Percentiles rank a stretch among this genome's conserved stretches.
Evolutionary conservation across 202 grass and related monocot genomes (phyloP).

Genomic region (Elaeis oleifera): DNA sequence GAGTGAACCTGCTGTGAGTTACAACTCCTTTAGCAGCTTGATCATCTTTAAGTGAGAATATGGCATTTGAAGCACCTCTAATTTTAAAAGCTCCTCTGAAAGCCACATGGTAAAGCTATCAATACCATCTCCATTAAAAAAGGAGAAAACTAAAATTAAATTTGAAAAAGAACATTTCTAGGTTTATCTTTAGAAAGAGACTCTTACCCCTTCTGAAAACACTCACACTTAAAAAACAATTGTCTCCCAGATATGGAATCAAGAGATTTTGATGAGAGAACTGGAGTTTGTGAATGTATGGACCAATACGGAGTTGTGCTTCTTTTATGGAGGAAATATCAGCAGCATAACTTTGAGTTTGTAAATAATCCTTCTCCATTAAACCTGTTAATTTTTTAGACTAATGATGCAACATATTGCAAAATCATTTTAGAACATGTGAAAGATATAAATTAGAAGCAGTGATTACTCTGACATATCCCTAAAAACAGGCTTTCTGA

Average conservation of each 20-base stretch:
- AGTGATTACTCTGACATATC: too few species aligned
- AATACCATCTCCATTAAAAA: too few species aligned
- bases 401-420: too few species aligned
- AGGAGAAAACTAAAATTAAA: too few species aligned
- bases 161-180: too few species aligned
- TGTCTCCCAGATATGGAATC: conserved; percentile 48
- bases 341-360: conserved; percentile 39
- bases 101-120: not conserved
- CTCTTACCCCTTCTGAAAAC: conserved; percentile 92
- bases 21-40: conserved; percentile 81
- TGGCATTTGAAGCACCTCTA: conserved; percentile 81
- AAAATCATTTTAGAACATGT: too few species aligned
- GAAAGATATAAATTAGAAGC: too few species aligned
- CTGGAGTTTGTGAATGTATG: conserved; percentile 67
- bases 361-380: conserved; percentile 31
- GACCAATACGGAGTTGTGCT: conserved; percentile 54
- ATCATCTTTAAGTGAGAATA: conserved; percentile 63
- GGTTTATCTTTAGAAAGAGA: not conserved
- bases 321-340: conserved; percentile 73
- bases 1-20: conserved; percentile 80
- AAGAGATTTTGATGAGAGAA: conserved; percentile 53
- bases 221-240: conserved; percentile 92
- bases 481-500: too few species aligned
- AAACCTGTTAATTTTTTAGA: conserved; percentile 14
- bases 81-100: conserved; percentile 88